Percentiles rank a stretch among this genome's conserved stretches.
Conservation (phyloP, 371 early-diverging fungal species). For the Smittium culicis region DNA sequence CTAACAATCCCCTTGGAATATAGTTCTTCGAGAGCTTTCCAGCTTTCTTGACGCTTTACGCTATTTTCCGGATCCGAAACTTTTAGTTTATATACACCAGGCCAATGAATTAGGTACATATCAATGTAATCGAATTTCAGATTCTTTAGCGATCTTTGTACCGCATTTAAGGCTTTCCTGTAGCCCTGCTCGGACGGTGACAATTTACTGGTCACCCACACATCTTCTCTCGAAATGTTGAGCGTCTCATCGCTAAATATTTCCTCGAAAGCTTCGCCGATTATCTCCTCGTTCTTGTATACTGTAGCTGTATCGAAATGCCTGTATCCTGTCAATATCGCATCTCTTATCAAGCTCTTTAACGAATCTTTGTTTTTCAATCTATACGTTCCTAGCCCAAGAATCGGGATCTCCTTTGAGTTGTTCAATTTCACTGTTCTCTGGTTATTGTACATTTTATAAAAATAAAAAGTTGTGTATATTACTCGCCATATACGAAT, state of each 20-base stretch:
- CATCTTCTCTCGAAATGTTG: conserved; percentile 47
- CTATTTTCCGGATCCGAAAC: conserved; percentile 23
- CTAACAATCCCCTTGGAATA: conserved; percentile 39
- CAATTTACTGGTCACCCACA: conserved; percentile 91
- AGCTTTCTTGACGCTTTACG: conserved; percentile 40
- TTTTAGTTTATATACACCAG: conserved; percentile 33
- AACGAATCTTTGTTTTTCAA: background rate
- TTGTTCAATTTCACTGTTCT: no score
- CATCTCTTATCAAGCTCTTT: background rate
- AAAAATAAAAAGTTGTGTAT: no score
- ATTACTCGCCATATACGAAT: no score
- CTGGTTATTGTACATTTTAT: no score
- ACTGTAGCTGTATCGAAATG: conserved; percentile 49
- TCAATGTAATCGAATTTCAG: conserved; percentile 60
- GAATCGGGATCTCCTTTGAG: background rate
- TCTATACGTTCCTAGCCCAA: conserved; percentile 2
- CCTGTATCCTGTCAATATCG: background rate
- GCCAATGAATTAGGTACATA: conserved; percentile 84
- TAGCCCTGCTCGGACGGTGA: conserved; percentile 27
- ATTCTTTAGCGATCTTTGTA: conserved; percentile 37
- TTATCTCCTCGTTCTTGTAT: conserved; percentile 70
- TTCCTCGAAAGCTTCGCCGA: conserved; percentile 54
- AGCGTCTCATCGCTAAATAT: conserved; percentile 39
- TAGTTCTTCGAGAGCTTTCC: conserved; percentile 53
- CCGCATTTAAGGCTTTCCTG: conserved; percentile 20